Base-by-base conservation (phyloP, 2,329 filamentous ascomycete species). In the Colletotrichum kahawae region DNA sequence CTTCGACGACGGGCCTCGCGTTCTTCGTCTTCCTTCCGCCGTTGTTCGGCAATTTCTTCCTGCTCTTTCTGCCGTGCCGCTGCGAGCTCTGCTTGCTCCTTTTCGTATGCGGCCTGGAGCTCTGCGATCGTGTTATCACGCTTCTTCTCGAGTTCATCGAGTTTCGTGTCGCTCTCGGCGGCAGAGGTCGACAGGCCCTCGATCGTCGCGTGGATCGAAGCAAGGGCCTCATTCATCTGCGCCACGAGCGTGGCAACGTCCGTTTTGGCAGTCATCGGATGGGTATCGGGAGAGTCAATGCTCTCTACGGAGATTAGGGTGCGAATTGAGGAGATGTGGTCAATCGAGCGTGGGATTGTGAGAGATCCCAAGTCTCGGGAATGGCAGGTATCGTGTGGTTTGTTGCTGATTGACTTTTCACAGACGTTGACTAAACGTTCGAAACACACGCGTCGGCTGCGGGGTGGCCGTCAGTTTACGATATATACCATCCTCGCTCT, bases 221-320 rank as follows among this genome's bases (percentile, higher is more conserved):
- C 82, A 59, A 88, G 80, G 24, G 83, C 86, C 68, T 86, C 83
- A 76, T 83, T 84, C 84, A 88, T 85, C 78, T 86, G 83, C 75
- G 82, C 79, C 77, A 87, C 82, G 62, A 87, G 84, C 57, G 80
- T 76, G 16, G 83, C 81, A 74, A 87, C 83, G 71, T 86, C 83
- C 78, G 82, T 78, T 33, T 73, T 81, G 72, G 48, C 67, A 33
- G 76, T 64, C 74, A 75, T 76, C 62, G 56, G 43, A 34, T 62
- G 62, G 10, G 24, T 12, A 14, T 67, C 21, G 13, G 31, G 68
- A 72, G 56, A 71, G 56, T n/a, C 51, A 29, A n/a, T 3, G 9
- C 57, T 67, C 63, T 67, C 68, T 27, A 31, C n/a, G 63, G 56
- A 24, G 24, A n/a, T 13, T 60, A 13, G 31, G 18, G 31, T 18